phyloP scores from a whole-genome alignment of 2,329 filamentous ascomycete species.

The Salinomyces thailandicus region DNA sequence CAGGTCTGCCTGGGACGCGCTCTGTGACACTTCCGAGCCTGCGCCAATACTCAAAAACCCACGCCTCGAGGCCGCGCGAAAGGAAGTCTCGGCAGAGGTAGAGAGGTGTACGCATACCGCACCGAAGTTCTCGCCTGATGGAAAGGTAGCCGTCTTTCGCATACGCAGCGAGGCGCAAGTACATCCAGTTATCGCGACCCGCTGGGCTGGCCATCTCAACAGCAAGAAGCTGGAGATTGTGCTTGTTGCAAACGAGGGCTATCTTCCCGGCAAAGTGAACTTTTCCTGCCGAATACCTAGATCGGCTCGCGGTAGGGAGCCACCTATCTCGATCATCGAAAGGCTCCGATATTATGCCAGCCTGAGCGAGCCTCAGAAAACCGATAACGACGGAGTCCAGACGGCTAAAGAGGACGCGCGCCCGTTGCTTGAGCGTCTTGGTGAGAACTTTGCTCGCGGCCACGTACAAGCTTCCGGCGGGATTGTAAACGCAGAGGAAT shows the following conservation, averaged over 20 bases:
- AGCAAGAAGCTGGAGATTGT: slow-evolving; percentile 52
- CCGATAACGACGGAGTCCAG: slow-evolving; percentile 1
- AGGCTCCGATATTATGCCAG: slow-evolving; percentile 43
- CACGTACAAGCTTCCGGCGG: slow-evolving; percentile 60
- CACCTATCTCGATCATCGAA: slow-evolving; percentile 54
- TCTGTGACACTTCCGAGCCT: slow-evolving; percentile 43
- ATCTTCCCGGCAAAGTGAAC: slow-evolving; percentile 52
- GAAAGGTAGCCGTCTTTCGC: slow-evolving; percentile 51
- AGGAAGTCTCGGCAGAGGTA: slow-evolving; percentile 51
- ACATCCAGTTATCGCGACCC: slow-evolving; percentile 56
- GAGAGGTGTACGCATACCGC: slow-evolving; percentile 51
- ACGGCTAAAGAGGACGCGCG: slow-evolving; percentile 6
- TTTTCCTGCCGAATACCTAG: slow-evolving; percentile 56
- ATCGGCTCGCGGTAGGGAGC: slow-evolving; percentile 43
- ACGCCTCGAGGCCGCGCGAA: slow-evolving; percentile 43
- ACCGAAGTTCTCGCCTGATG: slow-evolving; percentile 54
- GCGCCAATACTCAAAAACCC: slow-evolving; percentile 41
- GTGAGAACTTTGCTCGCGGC: slow-evolving; percentile 54
- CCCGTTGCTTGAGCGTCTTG: slow-evolving; percentile 40
- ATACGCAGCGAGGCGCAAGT: slow-evolving; percentile 53
- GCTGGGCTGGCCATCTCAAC: slow-evolving; percentile 53
- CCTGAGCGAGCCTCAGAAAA: slow-evolving; percentile 25
- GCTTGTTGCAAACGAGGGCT: slow-evolving; percentile 57
- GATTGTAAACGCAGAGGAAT: slow-evolving; percentile 49
- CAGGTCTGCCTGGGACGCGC: slow-evolving; percentile 48